Evolutionary conservation across 1,139 yeast species (phyloP), one percentile per base, ranked within the genome.

Genomic region (Candida tunisiensis): DNA sequence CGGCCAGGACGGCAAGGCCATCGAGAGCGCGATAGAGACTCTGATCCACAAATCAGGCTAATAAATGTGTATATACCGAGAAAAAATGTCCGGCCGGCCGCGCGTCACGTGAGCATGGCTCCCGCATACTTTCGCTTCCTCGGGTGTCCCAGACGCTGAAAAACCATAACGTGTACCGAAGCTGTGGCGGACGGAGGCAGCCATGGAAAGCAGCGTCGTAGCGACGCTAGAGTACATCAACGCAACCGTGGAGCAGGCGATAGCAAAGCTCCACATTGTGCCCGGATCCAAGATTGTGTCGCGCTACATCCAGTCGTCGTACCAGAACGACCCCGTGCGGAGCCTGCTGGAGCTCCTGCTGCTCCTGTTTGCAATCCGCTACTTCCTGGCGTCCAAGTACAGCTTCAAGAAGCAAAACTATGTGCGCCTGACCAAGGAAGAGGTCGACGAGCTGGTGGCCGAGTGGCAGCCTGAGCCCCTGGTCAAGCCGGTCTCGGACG

Each of bases 401-500:
- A 74, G 85, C 38, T 77, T 74, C 39, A 74, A 75, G 44, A 77
- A 77, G 51, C 65, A 73, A 25, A 82, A 75, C 40, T 64, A 70
- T 36, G 77, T 80, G 31, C 61, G 61, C 37, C 62, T 88, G 34
- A 58, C 72, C 6, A 58, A 62, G 23, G 57, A 55, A 28, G 98
- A 88, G 47, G 63, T 82, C 21, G 92, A 85, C 41, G 92, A 78
- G 31, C 63, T 88, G 35, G 69, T 80, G 30, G 74, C 68, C 15
- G 96, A 85, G 35, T 88, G 98, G 98, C 65, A 65, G 31, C 96
- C 98, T 0, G 88, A 70, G 42, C 80, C 93, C 1, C 53, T 88
- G 28, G 82, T 77, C 6, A 62, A 68, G 1, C 47, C 75, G 10
- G 23, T 22, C 12, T 44, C 53, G 15, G 60, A 57, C 3, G 51